Evolutionary conservation across 177 flowering plant genomes (phyloP), one percentile per base, ranked within the genome.

Genomic region (Vitis hybrid): DNA sequence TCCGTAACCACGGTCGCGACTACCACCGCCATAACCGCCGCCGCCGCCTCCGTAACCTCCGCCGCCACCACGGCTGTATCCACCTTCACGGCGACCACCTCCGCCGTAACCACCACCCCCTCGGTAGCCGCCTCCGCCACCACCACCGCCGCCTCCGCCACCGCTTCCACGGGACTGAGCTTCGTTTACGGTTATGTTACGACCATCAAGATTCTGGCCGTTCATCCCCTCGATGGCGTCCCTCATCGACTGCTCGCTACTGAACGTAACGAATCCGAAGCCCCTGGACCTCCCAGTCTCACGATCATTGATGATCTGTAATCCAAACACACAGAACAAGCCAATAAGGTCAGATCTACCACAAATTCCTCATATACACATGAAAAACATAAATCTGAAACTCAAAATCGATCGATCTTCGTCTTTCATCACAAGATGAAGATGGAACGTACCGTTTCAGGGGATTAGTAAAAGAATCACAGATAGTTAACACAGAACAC

Each of bases 161-260:
- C 87, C 86, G 35, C 86, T 67, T 0, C 90, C 84, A 21, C 95
- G 86, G 10, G 94, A 84, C 81, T 91, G 98, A 17, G 98, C 97
- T 70, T 93, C 91, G 79, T 90, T 90, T 12, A 93, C 98, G 18
- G 95, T 93, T 62, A 93, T 91, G 71, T 79, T 88, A 40, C 98
- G 81, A 1, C 95, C 98, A 69, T 93, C 95, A 4, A 93, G 94
- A 4, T 68, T 74, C 74, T 83, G 87, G 2, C 94, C 97, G 82
- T 93, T 90, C 96, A 93, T 86, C 11, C 84, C 91, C 32, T 93
- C 94, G 30, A 93, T 93, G 1, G 98, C 98, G 14, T 84, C 90
- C 27, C 80, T 82, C 98, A 91, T 87, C 8, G 91, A 21, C 71
- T 89, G 79, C 81, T 91, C 93, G 30, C 77, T 74, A 3, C 70